Evolutionary conservation across 106 monocot species (phyloP).

Genomic region (Allium fistulosum): DNA sequence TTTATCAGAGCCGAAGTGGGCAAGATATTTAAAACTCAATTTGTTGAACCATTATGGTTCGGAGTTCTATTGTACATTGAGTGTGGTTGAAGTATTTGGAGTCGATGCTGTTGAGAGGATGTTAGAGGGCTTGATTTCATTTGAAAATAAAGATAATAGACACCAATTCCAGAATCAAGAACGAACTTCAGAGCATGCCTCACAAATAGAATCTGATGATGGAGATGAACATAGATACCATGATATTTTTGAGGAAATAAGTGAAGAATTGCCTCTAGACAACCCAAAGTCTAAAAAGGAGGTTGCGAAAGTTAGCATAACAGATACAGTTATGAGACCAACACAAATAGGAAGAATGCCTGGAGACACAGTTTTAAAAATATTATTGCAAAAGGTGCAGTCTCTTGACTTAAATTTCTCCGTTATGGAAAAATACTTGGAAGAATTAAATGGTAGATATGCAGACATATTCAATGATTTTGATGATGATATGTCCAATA

Average conservation of each 20-base stretch:
- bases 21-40: conserved; percentile 63
- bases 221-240: conserved; percentile 14
- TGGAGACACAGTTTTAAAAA: conserved; percentile 77
- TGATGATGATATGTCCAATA: conserved; percentile 48
- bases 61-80: conserved; percentile 79
- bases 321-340: conserved; percentile 23
- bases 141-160: conserved; percentile 25
- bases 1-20: conserved; percentile 70
- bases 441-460: conserved; percentile 67
- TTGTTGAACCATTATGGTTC: conserved; percentile 71
- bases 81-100: conserved; percentile 67
- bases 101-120: conserved; percentile 87
- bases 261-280: conserved; percentile 17
- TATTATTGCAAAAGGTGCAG: conserved; percentile 77
- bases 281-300: conserved; percentile 22
- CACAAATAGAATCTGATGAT: conserved; percentile 18
- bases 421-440: conserved; percentile 70
- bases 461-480: conserved; percentile 63
- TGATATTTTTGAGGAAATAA: conserved; percentile 16
- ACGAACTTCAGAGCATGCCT: not conserved
- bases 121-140: conserved; percentile 72
- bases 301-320: conserved; percentile 1
- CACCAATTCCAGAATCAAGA: conserved; percentile 30
- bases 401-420: conserved; percentile 66
- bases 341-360: conserved; percentile 66